Base-by-base conservation (phyloP, 805 yeast species). In the Blastobotrys parvus region DNA sequence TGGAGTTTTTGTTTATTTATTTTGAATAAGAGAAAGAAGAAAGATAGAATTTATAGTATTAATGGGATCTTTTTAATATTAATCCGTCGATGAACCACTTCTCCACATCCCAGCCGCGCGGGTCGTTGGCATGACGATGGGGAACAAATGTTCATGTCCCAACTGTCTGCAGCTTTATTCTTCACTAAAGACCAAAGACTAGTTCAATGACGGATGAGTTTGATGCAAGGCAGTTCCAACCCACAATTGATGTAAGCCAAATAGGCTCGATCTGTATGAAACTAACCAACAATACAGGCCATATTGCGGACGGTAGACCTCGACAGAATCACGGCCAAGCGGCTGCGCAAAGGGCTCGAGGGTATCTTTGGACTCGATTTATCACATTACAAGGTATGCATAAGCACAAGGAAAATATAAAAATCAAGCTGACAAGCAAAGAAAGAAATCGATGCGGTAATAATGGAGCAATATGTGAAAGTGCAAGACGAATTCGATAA, bases 271-370 rank as follows among this genome's bases (percentile, higher is more conserved):
- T n/a, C n/a, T n/a, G n/a, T n/a, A 25, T 25, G 29, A 25, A 11
- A 25, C 10, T 7, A 11, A 25, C 29, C 10, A 11, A 25, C 29
- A 8, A 8, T 25, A 25, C 17, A 77, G 83, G 87, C 94, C 1
- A 82, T 85, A 8, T 62, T 85, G 30, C 67, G 79, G 39, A 88
- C 77, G 4, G 76, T 89, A 1, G 82, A 84, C 53, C 68, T 82
- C 25, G 80, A 80, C 46, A 69, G 74, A 47, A 77, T 84, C 13
- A 76, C 89, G 0, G 87, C 82, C 4, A 82, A 81, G 59, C 73
- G 75, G 56, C 75, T 85, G 19, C 67, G 94, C 47, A 70, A 71
- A 46, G 90, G 89, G 0, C 55, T 85, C n/a, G 86, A 80, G 56
- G 83, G 75, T 47, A 65, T 85, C 25, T 82, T 78, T 53, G 74